Conservation (phyloP, 139 green algal species). For the Tetraselmis chui region DNA sequence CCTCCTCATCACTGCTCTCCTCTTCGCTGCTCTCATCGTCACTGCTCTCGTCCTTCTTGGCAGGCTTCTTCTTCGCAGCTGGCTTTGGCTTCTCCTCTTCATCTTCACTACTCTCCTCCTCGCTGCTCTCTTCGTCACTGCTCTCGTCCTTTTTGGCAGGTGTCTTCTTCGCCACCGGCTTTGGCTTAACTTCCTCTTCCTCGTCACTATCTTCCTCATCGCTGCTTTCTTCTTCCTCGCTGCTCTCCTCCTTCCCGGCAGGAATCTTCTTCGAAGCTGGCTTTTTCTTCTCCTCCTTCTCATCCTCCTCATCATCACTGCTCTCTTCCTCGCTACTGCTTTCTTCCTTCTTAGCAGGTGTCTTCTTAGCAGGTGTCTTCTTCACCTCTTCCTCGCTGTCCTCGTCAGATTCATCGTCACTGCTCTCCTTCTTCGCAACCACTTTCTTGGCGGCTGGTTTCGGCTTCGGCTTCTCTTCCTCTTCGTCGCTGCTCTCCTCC, state of each 20-base stretch:
- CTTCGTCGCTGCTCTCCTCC: conserved; percentile 9
- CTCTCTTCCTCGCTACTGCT: too few relatives aligned
- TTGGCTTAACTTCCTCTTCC: background rate
- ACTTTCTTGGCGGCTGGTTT: conserved; percentile 12
- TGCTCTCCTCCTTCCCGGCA: conserved; percentile 16
- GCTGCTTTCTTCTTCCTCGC: conserved; percentile 12
- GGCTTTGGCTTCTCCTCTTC: conserved; percentile 17
- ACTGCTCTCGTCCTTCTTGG: conserved; percentile 22
- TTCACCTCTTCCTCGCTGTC: too few relatives aligned
- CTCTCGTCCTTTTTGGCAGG: background rate
- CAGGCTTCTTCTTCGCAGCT: conserved; percentile 35
- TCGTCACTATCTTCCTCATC: background rate
- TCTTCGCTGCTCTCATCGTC: too few relatives aligned
- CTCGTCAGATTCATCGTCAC: too few relatives aligned
- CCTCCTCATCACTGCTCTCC: too few relatives aligned
- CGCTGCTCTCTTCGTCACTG: too few relatives aligned
- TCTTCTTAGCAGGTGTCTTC: too few relatives aligned
- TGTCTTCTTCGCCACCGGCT: background rate
- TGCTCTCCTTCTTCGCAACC: too few relatives aligned
- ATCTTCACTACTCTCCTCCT: conserved; percentile 16
- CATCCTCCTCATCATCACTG: too few relatives aligned
- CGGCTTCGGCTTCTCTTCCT: conserved; percentile 8
- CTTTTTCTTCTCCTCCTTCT: conserved; percentile 6
- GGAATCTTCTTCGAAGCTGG: background rate
- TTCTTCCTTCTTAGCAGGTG: too few relatives aligned